Percentiles rank a stretch among this genome's conserved stretches.
Evolutionary conservation across 192 early-diverging fungal genomes (phyloP).

Genomic region (Phycomyces blakesleeanus): DNA sequence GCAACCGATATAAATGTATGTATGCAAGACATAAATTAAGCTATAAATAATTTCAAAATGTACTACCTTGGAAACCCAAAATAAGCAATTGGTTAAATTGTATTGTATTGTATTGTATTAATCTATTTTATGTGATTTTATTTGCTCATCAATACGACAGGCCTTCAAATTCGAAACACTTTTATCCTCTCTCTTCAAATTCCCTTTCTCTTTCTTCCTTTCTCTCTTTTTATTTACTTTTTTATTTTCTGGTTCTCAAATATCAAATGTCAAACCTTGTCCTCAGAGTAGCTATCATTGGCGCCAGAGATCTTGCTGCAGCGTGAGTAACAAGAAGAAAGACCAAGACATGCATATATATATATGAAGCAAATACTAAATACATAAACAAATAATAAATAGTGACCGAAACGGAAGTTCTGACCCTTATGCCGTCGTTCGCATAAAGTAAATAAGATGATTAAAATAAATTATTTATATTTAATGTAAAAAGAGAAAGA

Average conservation of each 20-base stretch:
- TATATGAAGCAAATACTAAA: neutral
- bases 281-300: slow-evolving; percentile 14
- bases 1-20: no score
- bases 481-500: no score
- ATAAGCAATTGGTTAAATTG: neutral
- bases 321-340: slow-evolving; percentile 19
- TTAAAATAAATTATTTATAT: no score
- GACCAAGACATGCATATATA: no score
- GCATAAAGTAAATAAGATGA: slow-evolving; percentile 6
- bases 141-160: no score
- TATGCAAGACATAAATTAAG: no score
- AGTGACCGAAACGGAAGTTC: slow-evolving; percentile 21
- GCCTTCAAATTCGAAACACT: no score
- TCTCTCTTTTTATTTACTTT: neutral
- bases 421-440: slow-evolving; percentile 23
- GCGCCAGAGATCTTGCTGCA: slow-evolving; percentile 20
- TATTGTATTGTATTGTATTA: neutral
- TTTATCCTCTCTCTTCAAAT: no score
- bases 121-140: neutral
- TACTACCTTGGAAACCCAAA: neutral
- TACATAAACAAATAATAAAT: no score
- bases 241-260: neutral
- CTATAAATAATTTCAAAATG: neutral
- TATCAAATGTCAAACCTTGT: slow-evolving; percentile 13
- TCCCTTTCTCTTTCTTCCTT: neutral